Percentiles rank a stretch among this genome's conserved stretches.
Evolutionary conservation across 225 moss, liverwort and hornwort species (phyloP).

Genomic region (Antitrichia curtipendula): DNA sequence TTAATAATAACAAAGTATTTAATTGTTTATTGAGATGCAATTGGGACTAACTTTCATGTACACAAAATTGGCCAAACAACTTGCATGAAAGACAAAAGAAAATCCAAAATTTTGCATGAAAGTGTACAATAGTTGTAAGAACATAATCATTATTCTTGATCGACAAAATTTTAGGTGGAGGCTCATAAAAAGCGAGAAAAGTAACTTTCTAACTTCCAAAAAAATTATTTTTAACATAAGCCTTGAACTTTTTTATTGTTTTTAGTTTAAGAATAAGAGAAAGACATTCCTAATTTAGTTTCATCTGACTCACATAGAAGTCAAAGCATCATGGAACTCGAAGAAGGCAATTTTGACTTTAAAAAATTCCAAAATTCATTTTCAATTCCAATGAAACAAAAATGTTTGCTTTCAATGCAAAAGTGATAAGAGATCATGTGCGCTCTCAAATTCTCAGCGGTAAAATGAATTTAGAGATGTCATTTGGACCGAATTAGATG

Average conservation of each 20-base stretch:
- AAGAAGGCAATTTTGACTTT: fast-evolving
- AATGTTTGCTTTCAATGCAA: background rate
- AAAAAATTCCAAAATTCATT: background rate
- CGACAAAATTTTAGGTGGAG: fast-evolving
- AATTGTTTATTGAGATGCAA: background rate
- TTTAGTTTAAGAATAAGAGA: background rate
- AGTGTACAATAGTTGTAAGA: background rate
- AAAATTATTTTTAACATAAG: background rate
- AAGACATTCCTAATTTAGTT: too few species aligned
- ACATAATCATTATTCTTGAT: background rate
- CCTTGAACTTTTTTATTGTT: background rate
- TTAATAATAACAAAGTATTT: background rate
- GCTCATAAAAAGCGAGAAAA: fast-evolving
- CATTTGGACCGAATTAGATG: background rate
- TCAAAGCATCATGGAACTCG: background rate
- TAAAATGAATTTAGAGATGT: background rate
- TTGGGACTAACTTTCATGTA: fast-evolving
- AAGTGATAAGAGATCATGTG: background rate
- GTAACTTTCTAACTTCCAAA: fast-evolving
- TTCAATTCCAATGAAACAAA: background rate
- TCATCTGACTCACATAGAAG: fast-evolving
- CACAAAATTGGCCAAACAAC: background rate
- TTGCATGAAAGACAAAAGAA: background rate
- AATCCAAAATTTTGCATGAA: background rate
- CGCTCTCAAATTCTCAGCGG: fast-evolving